phyloP scores from a whole-genome alignment of 345 rosid species.

The Physaria fendleri region DNA sequence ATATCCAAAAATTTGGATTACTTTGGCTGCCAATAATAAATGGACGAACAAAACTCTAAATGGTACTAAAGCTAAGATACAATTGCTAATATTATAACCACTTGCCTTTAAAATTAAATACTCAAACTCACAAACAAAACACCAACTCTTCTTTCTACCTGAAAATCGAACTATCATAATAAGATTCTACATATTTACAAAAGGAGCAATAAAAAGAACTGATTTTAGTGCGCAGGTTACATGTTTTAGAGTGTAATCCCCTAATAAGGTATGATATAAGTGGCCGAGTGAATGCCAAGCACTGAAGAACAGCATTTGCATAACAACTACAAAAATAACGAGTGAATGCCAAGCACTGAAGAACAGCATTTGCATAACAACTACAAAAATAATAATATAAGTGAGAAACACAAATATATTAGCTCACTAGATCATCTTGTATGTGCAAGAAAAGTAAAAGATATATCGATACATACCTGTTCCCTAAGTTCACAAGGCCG shows the following conservation, averaged over 20 bases:
- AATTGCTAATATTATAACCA: constrained; percentile 21
- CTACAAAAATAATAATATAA: constrained; percentile 37
- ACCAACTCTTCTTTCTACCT: constrained; percentile 65
- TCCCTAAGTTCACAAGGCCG: constrained; percentile 71
- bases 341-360: constrained; percentile 64
- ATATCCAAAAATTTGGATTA: constrained; percentile 2
- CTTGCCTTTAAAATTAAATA: constrained; percentile 42
- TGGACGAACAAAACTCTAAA: not conserved
- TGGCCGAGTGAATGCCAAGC: constrained; percentile 67
- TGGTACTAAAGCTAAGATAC: not conserved
- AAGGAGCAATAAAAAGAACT: not conserved
- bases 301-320: constrained; percentile 77
- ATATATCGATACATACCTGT: constrained; percentile 36
- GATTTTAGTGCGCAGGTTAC: constrained; percentile 30
- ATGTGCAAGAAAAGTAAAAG: not conserved
- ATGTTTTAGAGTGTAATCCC: constrained; percentile 55
- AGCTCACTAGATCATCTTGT: not conserved
- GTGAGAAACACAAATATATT: not conserved
- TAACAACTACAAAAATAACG: constrained; percentile 61
- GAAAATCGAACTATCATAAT: constrained; percentile 19
- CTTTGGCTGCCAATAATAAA: not conserved
- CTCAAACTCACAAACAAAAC: constrained; percentile 69
- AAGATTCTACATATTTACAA: constrained; percentile 5
- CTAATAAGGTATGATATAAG: constrained; percentile 54
- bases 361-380: constrained; percentile 82